Conservation (phyloP, 331 rosid genomes). For the Pyrus hybrid region DNA sequence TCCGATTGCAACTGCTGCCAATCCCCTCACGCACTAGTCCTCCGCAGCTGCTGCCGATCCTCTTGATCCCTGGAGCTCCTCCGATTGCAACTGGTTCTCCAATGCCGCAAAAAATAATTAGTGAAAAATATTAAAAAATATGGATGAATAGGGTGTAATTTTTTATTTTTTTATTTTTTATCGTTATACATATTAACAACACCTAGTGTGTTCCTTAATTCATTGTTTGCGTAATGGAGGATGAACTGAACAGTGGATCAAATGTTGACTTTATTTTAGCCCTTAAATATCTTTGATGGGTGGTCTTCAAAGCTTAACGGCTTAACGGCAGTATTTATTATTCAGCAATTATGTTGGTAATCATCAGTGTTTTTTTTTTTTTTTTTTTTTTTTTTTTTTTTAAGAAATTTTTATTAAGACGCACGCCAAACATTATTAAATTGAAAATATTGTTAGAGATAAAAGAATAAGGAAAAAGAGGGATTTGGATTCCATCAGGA, state of each 20-base stretch:
- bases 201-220: neutral
- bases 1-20: constrained; percentile 7
- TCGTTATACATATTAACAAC: no score
- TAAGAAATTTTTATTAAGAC: neutral
- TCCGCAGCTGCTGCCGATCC: neutral
- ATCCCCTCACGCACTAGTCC: constrained; percentile 24
- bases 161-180: no score
- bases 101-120: constrained; percentile 13
- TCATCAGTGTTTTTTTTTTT: neutral
- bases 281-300: neutral
- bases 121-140: no score
- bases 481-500: no score
- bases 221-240: neutral
- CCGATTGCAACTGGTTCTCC: constrained; percentile 31
- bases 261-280: neutral
- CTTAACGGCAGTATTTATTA: no score
- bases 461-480: no score
- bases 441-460: no score
- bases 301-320: neutral
- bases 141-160: no score
- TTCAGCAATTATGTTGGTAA: neutral
- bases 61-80: constrained; percentile 14
- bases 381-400: no score
- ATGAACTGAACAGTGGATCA: neutral
- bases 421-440: neutral